Percentiles rank a stretch among this genome's conserved stretches.
Conservation (phyloP, 116 monocot species). For the Papilionanthe hybrid region DNA sequence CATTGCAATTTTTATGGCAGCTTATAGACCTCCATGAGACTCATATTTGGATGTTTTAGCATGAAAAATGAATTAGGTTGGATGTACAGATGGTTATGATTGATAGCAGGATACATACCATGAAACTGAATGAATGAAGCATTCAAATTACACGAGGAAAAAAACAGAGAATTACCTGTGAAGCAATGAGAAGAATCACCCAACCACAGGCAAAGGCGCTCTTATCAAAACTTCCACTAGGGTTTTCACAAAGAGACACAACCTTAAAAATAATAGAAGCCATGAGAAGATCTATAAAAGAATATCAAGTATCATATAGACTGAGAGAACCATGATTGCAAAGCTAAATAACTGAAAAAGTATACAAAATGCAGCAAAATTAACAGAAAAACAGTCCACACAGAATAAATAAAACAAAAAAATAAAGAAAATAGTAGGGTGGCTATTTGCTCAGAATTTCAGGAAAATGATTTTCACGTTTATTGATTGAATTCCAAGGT, state of each 20-base stretch:
- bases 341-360: neutral
- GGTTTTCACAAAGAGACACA: slow-evolving; percentile 54
- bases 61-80: neutral
- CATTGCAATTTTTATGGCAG: no score
- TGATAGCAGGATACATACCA: neutral
- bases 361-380: neutral
- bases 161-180: slow-evolving; percentile 35
- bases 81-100: neutral
- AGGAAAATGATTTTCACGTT: neutral
- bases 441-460: neutral
- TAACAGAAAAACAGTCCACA: neutral
- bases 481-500: neutral
- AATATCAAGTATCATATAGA: neutral
- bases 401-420: neutral
- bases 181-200: slow-evolving; percentile 66
- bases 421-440: neutral
- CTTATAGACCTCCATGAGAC: neutral
- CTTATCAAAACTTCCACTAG: slow-evolving; percentile 49
- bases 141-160: neutral
- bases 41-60: neutral
- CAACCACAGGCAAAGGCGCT: slow-evolving; percentile 68
- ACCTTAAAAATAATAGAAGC: slow-evolving; percentile 33
- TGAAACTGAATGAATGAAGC: neutral
- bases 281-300: neutral
- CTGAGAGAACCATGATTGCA: neutral